These are phyloP conservation scores for Phytopythium ostracodes DNA, from an alignment of 352 stramenopile genomes.

Conservation along the genomic window DNA sequence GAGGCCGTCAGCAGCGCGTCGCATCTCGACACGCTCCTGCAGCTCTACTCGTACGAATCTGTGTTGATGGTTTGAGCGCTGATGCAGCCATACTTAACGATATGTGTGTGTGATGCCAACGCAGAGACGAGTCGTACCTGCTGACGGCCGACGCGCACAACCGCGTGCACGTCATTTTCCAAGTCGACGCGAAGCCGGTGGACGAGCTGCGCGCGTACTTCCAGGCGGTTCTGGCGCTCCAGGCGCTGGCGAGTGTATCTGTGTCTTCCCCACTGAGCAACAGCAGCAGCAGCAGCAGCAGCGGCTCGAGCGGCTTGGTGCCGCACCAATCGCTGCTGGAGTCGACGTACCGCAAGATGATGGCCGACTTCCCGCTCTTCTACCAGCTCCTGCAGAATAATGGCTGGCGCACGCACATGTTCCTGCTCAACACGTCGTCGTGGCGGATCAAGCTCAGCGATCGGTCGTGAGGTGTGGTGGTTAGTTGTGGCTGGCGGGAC, in stretches of 20 bases:
- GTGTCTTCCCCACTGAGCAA: conserved; percentile 11
- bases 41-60: conserved; percentile 42
- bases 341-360: conserved; percentile 47
- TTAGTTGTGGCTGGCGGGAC: no score
- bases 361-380: conserved; percentile 56
- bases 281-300: conserved; percentile 15
- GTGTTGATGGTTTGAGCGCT: background rate
- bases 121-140: conserved; percentile 59
- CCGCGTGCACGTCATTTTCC: conserved; percentile 51
- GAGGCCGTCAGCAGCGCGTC: conserved; percentile 26
- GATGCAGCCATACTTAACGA: no score
- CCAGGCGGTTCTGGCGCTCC: conserved; percentile 53
- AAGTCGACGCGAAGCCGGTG: conserved; percentile 35
- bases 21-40: conserved; percentile 42
- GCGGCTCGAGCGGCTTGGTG: background rate
- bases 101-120: background rate
- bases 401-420: conserved; percentile 71
- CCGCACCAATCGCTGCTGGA: conserved; percentile 31
- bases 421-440: conserved; percentile 56
- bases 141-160: conserved; percentile 29
- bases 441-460: conserved; percentile 67
- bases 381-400: conserved; percentile 53
- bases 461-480: conserved; percentile 15
- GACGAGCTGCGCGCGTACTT: conserved; percentile 76
- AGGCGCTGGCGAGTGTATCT: conserved; percentile 25